phyloP scores from a whole-genome alignment of 805 yeast species.

The Barnettozyma botsteinii region DNA sequence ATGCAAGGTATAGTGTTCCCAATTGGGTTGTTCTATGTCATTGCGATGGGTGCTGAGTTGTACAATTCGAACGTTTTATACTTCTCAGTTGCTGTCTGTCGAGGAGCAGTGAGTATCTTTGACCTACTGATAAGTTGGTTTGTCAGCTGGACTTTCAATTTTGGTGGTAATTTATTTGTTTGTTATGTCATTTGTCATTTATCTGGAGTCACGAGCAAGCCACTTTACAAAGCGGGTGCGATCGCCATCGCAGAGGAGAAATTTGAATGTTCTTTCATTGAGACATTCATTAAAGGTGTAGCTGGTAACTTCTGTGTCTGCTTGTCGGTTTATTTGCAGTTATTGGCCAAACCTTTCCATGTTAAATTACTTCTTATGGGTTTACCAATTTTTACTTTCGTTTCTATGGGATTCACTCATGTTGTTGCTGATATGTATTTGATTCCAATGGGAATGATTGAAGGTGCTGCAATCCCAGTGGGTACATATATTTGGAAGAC shows the following conservation, averaged over 20 bases:
- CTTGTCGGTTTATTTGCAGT: constrained; percentile 68
- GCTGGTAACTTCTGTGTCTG: constrained; percentile 78
- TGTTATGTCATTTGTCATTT: constrained; percentile 57
- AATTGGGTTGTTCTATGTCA: constrained; percentile 70
- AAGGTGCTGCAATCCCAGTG: constrained; percentile 58
- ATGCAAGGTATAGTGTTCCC: constrained; percentile 62
- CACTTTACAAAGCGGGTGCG: constrained; percentile 43
- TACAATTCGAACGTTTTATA: constrained; percentile 71
- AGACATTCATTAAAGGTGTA: constrained; percentile 62
- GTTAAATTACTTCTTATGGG: constrained; percentile 60
- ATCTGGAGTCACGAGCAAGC: constrained; percentile 42
- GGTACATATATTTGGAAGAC: constrained; percentile 68
- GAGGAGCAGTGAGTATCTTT: constrained; percentile 63
- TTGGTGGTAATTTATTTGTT: constrained; percentile 60
- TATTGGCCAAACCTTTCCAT: constrained; percentile 75
- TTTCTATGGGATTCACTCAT: constrained; percentile 73
- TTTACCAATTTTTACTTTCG: constrained; percentile 72
- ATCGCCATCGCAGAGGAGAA: constrained; percentile 37
- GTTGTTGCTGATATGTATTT: constrained; percentile 79
- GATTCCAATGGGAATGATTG: constrained; percentile 59
- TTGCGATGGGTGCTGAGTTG: constrained; percentile 67
- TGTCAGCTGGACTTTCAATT: constrained; percentile 60
- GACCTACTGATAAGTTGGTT: constrained; percentile 63
- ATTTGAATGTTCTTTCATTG: constrained; percentile 45
- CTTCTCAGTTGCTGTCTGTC: constrained; percentile 59